phyloP scores from a whole-genome alignment of 495 filamentous ascomycete species.

The Penicillium soppii region DNA sequence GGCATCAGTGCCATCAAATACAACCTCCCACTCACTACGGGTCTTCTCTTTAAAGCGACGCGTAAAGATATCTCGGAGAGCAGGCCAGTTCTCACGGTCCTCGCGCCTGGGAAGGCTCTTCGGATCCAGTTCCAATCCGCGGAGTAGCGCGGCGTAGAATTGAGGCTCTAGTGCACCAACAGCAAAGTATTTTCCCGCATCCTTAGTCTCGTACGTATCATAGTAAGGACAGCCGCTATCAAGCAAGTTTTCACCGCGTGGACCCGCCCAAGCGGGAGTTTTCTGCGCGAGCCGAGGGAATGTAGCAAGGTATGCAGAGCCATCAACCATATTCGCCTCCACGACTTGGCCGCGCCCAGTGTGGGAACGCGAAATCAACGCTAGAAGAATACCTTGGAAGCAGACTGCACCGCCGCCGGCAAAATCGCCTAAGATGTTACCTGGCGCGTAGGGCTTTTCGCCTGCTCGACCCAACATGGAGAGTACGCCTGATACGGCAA shows the following conservation, averaged over 20 bases:
- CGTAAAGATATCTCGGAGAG: constrained; percentile 59
- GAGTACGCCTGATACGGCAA: constrained; percentile 81
- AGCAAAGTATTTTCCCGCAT: constrained; percentile 78
- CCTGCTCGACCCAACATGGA: constrained; percentile 68
- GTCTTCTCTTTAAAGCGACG: constrained; percentile 69
- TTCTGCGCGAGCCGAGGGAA: constrained; percentile 67
- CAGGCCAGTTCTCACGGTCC: constrained; percentile 64
- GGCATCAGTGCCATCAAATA: constrained; percentile 89
- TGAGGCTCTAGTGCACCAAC: constrained; percentile 86
- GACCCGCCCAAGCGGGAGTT: constrained; percentile 54
- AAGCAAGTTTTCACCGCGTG: constrained; percentile 73
- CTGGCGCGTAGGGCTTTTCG: constrained; percentile 73
- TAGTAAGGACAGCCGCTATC: constrained; percentile 89
- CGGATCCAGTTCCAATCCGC: constrained; percentile 57
- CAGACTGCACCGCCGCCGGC: constrained; percentile 84
- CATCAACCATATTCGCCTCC: constrained; percentile 96
- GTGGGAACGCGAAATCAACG: constrained; percentile 36
- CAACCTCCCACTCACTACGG: constrained; percentile 74
- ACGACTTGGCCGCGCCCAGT: constrained; percentile 81
- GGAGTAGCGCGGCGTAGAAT: constrained; percentile 70
- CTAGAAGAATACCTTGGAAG: constrained; percentile 56
- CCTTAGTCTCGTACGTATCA: constrained; percentile 80
- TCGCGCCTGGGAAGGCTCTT: constrained; percentile 51
- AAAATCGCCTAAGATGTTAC: constrained; percentile 86
- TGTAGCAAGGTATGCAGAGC: constrained; percentile 70